Percentiles rank a stretch among this genome's conserved stretches.
These are phyloP conservation scores for Penicillium olsonii DNA, from an alignment of 2,329 filamentous ascomycete species.

Conservation along the genomic window DNA sequence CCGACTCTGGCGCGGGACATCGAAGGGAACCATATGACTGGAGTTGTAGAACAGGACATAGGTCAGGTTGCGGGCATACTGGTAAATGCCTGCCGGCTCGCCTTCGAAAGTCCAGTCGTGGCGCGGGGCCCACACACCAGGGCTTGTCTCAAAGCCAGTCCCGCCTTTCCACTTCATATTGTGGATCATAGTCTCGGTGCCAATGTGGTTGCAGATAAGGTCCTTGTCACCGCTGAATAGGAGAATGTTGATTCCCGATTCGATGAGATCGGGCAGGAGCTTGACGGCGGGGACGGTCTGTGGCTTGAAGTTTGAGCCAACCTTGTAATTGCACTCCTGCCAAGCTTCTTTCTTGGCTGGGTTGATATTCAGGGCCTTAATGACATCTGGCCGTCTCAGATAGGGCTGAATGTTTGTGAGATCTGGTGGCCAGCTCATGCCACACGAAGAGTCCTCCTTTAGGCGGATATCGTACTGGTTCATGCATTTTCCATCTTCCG, in stretches of 20 bases:
- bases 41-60: slow-evolving; percentile 95
- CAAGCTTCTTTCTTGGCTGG: slow-evolving; percentile 81
- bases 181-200: slow-evolving; percentile 86
- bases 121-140: slow-evolving; percentile 87
- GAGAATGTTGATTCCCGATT: slow-evolving; percentile 70
- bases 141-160: slow-evolving; percentile 84
- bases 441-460: slow-evolving; percentile 78
- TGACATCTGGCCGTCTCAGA: slow-evolving; percentile 77
- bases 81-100: slow-evolving; percentile 85
- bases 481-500: slow-evolving; percentile 64
- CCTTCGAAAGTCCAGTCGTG: slow-evolving; percentile 93
- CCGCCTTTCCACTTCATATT: slow-evolving; percentile 90
- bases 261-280: slow-evolving; percentile 75
- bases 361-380: slow-evolving; percentile 78
- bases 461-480: slow-evolving; percentile 99
- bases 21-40: slow-evolving; percentile 97
- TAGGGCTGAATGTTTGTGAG: slow-evolving; percentile 77
- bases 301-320: slow-evolving; percentile 70
- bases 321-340: slow-evolving; percentile 83
- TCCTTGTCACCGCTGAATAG: slow-evolving; percentile 94
- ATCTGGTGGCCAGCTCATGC: slow-evolving; percentile 98
- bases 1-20: slow-evolving; percentile 79
- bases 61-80: slow-evolving; percentile 90
- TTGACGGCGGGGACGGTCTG: slow-evolving; percentile 73
- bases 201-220: slow-evolving; percentile 94